Evolutionary conservation across 176 grass and related monocot species (phyloP).

Genomic region (Cenchrus americanus): DNA sequence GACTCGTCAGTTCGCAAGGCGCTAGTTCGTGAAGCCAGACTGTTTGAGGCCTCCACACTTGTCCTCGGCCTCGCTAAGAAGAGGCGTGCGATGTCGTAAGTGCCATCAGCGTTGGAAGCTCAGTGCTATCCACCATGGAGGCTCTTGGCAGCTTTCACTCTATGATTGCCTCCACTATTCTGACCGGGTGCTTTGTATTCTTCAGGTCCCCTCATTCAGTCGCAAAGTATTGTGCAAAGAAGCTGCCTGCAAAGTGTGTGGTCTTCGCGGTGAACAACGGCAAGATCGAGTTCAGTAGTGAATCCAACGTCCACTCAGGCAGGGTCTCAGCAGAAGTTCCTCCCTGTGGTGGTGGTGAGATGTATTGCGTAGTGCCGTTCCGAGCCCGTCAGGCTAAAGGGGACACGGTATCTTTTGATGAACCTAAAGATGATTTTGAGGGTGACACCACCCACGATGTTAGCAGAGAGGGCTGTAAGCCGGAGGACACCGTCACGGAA

Average conservation of each 20-base stretch:
- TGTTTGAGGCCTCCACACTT: conserved; percentile 69
- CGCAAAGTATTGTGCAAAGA: conserved; percentile 91
- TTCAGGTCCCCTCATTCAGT: conserved; percentile 66
- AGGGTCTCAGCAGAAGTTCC: conserved; percentile 52
- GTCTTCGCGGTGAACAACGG: conserved; percentile 81
- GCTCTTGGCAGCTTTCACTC: not conserved
- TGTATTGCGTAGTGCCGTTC: conserved; percentile 60
- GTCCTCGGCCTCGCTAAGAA: conserved; percentile 74
- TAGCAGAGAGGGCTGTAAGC: not conserved
- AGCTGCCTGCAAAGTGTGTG: conserved; percentile 63
- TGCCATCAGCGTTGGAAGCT: conserved; percentile 27
- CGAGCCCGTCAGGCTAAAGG: conserved; percentile 36
- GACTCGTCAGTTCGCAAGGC: conserved; percentile 73
- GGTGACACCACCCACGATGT: conserved; percentile 26
- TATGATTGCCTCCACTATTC: conserved; percentile 12
- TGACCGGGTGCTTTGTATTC: conserved; percentile 25
- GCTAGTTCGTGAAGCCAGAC: conserved; percentile 71
- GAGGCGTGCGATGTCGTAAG: conserved; percentile 62
- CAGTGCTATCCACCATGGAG: conserved; percentile 32
- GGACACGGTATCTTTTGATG: conserved; percentile 1
- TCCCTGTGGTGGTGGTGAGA: conserved; percentile 40
- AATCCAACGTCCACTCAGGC: conserved; percentile 50
- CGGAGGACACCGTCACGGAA: not conserved
- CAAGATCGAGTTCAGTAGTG: conserved; percentile 83
- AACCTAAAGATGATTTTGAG: conserved; percentile 4